A percentile compares a stretch with the other conserved stretches of the same genome.
phyloP scores from a whole-genome alignment of 768 basidiomycete species.

The Mycena metata region DNA sequence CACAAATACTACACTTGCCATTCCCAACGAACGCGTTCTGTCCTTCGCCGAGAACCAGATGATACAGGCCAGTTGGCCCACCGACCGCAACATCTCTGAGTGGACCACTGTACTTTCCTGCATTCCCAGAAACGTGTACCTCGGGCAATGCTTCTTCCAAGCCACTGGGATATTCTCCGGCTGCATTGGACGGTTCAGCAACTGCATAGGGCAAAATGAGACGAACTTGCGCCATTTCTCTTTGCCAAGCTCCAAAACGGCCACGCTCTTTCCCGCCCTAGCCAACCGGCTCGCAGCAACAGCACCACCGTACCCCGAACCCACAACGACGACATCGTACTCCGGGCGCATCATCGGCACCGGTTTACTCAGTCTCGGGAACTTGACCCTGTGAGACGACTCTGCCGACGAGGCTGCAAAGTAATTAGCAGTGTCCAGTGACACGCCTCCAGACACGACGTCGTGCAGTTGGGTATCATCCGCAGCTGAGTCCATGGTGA shows the following conservation, averaged over 20 bases:
- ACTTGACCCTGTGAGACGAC: constrained; percentile 8
- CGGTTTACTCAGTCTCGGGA: constrained; percentile 34
- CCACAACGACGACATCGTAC: constrained; percentile 40
- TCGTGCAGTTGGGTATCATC: not conserved
- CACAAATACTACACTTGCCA: constrained; percentile 24
- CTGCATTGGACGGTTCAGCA: constrained; percentile 14
- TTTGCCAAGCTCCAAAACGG: constrained; percentile 37
- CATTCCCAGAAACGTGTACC: constrained; percentile 35
- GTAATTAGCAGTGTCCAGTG: not conserved
- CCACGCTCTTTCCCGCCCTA: constrained; percentile 37
- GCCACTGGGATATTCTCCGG: constrained; percentile 37
- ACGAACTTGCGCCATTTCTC: constrained; percentile 38
- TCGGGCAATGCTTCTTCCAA: constrained; percentile 24
- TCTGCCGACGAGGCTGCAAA: not conserved
- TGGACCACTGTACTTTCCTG: constrained; percentile 21
- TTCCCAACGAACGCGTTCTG: constrained; percentile 41
- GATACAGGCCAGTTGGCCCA: constrained; percentile 35
- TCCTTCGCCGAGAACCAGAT: constrained; percentile 38
- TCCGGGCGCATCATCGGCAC: constrained; percentile 36
- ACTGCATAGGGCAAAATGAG: not conserved
- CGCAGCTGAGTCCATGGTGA: not conserved
- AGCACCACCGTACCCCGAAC: constrained; percentile 40
- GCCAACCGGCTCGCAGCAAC: constrained; percentile 40
- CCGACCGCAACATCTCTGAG: constrained; percentile 30
- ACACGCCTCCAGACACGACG: constrained; percentile 13